These are phyloP conservation scores for Diospyros kaki DNA, from an alignment of 148 eudicot genomes.

Conservation along the genomic window DNA sequence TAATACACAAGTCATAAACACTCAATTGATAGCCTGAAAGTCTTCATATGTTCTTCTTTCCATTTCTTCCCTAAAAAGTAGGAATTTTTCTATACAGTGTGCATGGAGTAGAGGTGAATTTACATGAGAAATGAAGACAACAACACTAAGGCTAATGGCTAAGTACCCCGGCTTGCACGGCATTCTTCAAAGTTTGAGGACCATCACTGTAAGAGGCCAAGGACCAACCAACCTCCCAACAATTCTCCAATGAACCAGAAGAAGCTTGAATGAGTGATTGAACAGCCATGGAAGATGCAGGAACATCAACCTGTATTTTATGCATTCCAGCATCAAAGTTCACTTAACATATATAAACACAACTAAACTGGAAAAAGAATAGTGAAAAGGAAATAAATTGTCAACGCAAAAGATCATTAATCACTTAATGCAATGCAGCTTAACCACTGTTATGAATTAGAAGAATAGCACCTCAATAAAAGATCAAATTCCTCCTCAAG, in stretches of 20 bases:
- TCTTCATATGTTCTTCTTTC: neutral
- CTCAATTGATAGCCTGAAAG: neutral
- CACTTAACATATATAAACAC: neutral
- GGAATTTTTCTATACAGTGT: neutral
- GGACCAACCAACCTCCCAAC: slow-evolving; percentile 99
- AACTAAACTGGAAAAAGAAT: neutral
- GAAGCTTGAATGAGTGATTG: slow-evolving; percentile 68
- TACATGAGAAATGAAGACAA: neutral
- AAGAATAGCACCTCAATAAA: neutral
- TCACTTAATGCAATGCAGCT: neutral
- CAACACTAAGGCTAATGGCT: neutral
- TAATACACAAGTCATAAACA: neutral
- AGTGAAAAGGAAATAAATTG: neutral
- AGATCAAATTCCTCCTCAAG: neutral
- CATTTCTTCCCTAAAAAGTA: neutral
- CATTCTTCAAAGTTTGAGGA: slow-evolving; percentile 30
- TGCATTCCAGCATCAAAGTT: neutral
- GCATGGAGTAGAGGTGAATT: neutral
- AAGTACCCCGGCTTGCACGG: slow-evolving; percentile 41
- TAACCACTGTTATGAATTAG: neutral
- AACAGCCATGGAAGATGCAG: slow-evolving; percentile 60
- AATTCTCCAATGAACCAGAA: slow-evolving; percentile 55
- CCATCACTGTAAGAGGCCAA: slow-evolving; percentile 52
- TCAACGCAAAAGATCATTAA: neutral
- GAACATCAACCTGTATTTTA: slow-evolving; percentile 66